These are phyloP conservation scores for Fulvia fulva DNA, from an alignment of 2,329 filamentous ascomycete genomes.

Conservation along the genomic window DNA sequence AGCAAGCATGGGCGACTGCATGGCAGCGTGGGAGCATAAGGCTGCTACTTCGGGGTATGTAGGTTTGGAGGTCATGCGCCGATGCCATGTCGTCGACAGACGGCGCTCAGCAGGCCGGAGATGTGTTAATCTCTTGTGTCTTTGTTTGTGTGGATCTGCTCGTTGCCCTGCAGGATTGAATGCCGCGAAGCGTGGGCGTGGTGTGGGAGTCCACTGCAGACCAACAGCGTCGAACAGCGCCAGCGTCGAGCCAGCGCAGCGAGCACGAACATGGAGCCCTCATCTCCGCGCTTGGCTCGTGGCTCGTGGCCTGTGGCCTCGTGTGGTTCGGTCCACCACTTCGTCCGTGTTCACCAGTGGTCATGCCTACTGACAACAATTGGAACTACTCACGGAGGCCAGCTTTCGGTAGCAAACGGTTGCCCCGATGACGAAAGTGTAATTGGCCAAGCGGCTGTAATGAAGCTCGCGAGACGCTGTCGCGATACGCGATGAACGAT, in stretches of 20 bases:
- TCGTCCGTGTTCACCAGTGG: not conserved
- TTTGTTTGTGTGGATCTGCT: slow-evolving; percentile 9
- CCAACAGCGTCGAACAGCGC: too few species aligned
- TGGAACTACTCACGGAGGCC: too few species aligned
- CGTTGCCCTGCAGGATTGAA: slow-evolving; percentile 7
- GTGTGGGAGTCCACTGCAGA: too few species aligned
- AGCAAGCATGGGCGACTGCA: not conserved
- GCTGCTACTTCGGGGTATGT: not conserved
- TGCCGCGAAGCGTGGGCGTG: slow-evolving; percentile 1
- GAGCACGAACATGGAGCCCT: slow-evolving; percentile 7
- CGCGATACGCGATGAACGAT: not conserved
- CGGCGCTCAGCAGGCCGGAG: not conserved
- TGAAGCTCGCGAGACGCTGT: not conserved
- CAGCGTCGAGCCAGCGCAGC: too few species aligned
- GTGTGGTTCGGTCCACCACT: not conserved
- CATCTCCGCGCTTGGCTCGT: slow-evolving; percentile 20
- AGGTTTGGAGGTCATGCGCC: not conserved
- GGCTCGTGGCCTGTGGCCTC: slow-evolving; percentile 19
- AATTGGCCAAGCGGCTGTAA: not conserved
- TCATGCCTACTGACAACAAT: not conserved
- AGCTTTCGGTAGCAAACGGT: not conserved
- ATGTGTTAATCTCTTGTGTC: not conserved
- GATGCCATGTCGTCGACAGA: not conserved
- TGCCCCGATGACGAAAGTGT: not conserved
- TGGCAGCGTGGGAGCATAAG: not conserved